phyloP scores from a whole-genome alignment of 202 grass and related monocot genomes.

The Panicum hallii region DNA sequence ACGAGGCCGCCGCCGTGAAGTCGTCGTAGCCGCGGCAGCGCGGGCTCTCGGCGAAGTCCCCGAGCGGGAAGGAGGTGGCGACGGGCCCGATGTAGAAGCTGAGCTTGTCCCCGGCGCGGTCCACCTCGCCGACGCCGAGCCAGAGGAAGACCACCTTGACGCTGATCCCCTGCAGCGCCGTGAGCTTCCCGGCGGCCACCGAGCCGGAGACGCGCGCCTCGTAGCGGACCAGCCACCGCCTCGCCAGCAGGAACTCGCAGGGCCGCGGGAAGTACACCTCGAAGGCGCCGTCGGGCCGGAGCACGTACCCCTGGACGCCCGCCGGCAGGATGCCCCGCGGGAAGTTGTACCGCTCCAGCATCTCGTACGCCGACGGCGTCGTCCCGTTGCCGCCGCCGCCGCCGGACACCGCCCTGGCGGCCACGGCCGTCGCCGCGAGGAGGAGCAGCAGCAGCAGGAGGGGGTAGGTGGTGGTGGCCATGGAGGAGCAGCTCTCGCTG shows the following conservation, averaged over 20 bases:
- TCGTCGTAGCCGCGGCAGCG: conserved; percentile 44
- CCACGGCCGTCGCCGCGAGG: background rate
- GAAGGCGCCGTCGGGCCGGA: conserved; percentile 53
- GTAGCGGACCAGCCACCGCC: conserved; percentile 52
- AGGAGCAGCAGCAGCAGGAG: conserved; percentile 12
- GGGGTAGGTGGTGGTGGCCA: conserved; percentile 8
- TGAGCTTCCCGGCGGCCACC: conserved; percentile 13
- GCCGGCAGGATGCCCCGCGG: conserved; percentile 74
- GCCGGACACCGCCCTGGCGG: background rate
- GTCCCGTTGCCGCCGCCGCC: background rate
- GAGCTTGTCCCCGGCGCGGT: conserved; percentile 49
- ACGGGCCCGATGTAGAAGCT: conserved; percentile 55
- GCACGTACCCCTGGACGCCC: conserved; percentile 53
- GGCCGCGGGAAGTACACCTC: conserved; percentile 53
- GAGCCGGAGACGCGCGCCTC: conserved; percentile 40
- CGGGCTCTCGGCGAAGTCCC: conserved; percentile 58
- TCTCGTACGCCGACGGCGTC: conserved; percentile 57
- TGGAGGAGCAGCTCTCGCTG: conserved; percentile 1
- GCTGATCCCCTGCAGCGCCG: conserved; percentile 52
- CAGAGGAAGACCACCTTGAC: conserved; percentile 65
- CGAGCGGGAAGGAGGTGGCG: conserved; percentile 47
- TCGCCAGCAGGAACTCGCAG: conserved; percentile 54
- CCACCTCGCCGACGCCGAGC: conserved; percentile 58
- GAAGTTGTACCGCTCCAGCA: conserved; percentile 73
- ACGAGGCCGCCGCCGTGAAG: background rate